Evolutionary conservation across 2,329 filamentous ascomycete species (phyloP), one percentile per base, ranked within the genome.

Genomic region (Pezicula radicicola): DNA sequence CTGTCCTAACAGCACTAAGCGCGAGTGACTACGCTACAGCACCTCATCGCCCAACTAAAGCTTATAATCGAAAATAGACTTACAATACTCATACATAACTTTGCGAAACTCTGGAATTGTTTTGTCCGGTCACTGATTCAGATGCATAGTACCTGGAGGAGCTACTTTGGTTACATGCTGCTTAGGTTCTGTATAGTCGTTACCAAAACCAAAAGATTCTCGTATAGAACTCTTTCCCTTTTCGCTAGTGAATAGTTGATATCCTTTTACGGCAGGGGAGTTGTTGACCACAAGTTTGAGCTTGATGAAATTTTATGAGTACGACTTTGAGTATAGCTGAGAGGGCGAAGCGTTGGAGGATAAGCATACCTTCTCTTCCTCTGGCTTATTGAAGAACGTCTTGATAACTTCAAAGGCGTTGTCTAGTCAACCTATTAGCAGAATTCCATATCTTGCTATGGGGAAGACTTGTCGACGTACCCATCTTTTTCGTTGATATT

Each of bases 91-190:
- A 16, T 76, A 56, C 9, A 72, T 63, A 19, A 70, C 69, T 1
- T 68, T 52, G 53, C 74, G 72, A 63, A 81, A 78, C 12, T 61
- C 59, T 7, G 73, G 72, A 13, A 42, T 42, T 51, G 76, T 70
- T 6, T 66, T 85, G 63, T 97, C 96, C 40, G 84, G 82, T 92
- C 92, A 97, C 73, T 96, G 96, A 70, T 95, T 91, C 43, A 92
- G 92, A 72, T 97, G 97, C 0, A 77, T 73, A 15, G 40, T 42
- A 6, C 37, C 37, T 9, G 19, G 37, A 40, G 37, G 37, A 40
- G 37, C 37, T 6, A 40, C 37, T n/a, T 40, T 18, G 10, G 28
- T 30, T 13, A 37, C 33, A 48, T 48, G 35, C 46, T 74, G 69
- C 10, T 67, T 62, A 1, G 78, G 74, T 40, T 79, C 74, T 53